These are phyloP conservation scores for Ogataea hybrid DNA, from an alignment of 1,139 yeast species.

Conservation along the genomic window DNA sequence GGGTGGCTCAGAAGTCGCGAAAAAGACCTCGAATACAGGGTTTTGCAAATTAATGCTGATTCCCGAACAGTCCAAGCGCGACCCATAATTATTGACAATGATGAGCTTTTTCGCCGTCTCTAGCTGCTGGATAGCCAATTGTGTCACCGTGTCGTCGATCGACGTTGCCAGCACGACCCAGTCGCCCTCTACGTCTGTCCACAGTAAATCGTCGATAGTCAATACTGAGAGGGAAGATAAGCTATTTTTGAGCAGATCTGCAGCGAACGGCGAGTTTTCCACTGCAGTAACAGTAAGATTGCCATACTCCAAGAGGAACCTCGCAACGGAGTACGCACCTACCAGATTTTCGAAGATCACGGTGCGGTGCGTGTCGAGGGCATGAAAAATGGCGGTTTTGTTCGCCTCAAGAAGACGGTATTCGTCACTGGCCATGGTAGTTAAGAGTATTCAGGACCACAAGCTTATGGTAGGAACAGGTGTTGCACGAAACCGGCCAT, in stretches of 20 bases:
- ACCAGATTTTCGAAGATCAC: conserved; percentile 10
- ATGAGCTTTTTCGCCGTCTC: conserved; percentile 5
- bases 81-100: conserved; percentile 10
- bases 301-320: conserved; percentile 7
- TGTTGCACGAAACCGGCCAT: background rate
- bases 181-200: conserved; percentile 2
- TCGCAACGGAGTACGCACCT: conserved; percentile 7
- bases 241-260: conserved; percentile 8
- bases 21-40: conserved; percentile 2
- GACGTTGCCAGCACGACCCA: conserved; percentile 1
- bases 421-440: conserved; percentile 1
- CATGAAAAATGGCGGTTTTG: conserved; percentile 6
- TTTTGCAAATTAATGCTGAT: background rate
- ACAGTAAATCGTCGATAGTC: conserved; percentile 4
- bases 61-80: background rate
- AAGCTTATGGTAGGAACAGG: no score
- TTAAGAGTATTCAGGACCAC: no score
- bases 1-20: conserved; percentile 4
- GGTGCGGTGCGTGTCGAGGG: conserved; percentile 9
- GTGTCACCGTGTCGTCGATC: background rate
- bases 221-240: background rate
- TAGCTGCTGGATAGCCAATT: conserved; percentile 1
- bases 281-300: conserved; percentile 5
- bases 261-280: conserved; percentile 12
- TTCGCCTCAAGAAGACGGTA: conserved; percentile 3